Conservation (phyloP, 2,329 filamentous ascomycete genomes). For the Fusarium sp. region DNA sequence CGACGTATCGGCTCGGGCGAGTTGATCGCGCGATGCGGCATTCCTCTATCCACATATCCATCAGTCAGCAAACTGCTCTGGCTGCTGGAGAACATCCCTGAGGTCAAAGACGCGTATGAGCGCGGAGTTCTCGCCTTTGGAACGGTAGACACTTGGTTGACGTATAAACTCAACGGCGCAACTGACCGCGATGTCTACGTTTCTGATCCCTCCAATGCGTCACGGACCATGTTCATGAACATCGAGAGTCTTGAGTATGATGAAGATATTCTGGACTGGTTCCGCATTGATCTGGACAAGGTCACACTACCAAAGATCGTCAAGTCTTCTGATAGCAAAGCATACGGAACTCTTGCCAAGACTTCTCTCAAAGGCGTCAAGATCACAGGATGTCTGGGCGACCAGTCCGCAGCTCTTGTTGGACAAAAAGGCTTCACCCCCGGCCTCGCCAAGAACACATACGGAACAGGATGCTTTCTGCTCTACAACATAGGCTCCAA, state of each 20-base stretch:
- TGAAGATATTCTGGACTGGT: conserved; percentile 79
- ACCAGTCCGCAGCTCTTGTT: conserved; percentile 85
- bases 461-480: conserved; percentile 87
- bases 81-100: conserved; percentile 77
- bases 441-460: conserved; percentile 86
- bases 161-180: conserved; percentile 83
- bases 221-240: conserved; percentile 88
- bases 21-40: conserved; percentile 76
- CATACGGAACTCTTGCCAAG: conserved; percentile 73
- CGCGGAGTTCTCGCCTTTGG: conserved; percentile 80
- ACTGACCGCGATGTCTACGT: conserved; percentile 75
- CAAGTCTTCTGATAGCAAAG: conserved; percentile 76
- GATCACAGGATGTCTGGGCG: conserved; percentile 83
- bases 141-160: conserved; percentile 84
- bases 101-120: conserved; percentile 78
- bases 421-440: conserved; percentile 83
- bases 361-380: conserved; percentile 75
- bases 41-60: conserved; percentile 86
- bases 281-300: conserved; percentile 77
- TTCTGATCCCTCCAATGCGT: conserved; percentile 86
- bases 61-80: conserved; percentile 83
- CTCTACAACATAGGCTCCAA: conserved; percentile 86
- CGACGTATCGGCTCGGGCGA: conserved; percentile 74
- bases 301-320: conserved; percentile 82
- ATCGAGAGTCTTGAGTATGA: conserved; percentile 82